phyloP scores from a whole-genome alignment of 345 rosid species.

The Syzygium jambos region DNA sequence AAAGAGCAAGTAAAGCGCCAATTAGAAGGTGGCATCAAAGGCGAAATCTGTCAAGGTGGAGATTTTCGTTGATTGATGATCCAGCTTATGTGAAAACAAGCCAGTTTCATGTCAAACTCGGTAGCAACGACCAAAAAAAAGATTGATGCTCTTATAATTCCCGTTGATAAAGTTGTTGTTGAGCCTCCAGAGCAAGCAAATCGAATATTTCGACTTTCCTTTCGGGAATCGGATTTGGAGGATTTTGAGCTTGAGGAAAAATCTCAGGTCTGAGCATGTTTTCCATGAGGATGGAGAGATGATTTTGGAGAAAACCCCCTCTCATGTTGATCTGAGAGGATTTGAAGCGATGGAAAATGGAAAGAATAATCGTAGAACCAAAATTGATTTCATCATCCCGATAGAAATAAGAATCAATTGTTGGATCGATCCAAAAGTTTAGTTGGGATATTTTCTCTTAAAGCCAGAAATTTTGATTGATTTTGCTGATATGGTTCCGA shows the following conservation, averaged over 20 bases:
- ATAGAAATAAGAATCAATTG: neutral
- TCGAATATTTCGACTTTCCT: too few species aligned
- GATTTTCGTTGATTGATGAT: too few species aligned
- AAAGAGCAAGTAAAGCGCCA: too few species aligned
- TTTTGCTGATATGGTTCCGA: neutral
- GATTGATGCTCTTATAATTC: too few species aligned
- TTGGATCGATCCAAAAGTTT: neutral
- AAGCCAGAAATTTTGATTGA: neutral
- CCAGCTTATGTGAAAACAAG: too few species aligned
- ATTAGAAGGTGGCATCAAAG: too few species aligned
- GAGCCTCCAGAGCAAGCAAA: neutral
- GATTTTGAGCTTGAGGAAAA: neutral
- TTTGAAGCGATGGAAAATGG: neutral
- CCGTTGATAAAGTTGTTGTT: neutral
- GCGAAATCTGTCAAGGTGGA: too few species aligned
- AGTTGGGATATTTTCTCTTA: neutral
- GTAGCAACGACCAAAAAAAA: too few species aligned
- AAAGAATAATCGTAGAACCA: neutral
- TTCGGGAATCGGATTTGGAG: neutral
- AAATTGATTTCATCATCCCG: neutral
- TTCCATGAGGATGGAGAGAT: neutral
- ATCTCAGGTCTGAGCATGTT: neutral
- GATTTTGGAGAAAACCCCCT: neutral
- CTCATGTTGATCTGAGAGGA: neutral
- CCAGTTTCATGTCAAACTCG: too few species aligned